phyloP scores from a whole-genome alignment of 139 green algal genomes.

The Chlamydomonas schloesseri region DNA sequence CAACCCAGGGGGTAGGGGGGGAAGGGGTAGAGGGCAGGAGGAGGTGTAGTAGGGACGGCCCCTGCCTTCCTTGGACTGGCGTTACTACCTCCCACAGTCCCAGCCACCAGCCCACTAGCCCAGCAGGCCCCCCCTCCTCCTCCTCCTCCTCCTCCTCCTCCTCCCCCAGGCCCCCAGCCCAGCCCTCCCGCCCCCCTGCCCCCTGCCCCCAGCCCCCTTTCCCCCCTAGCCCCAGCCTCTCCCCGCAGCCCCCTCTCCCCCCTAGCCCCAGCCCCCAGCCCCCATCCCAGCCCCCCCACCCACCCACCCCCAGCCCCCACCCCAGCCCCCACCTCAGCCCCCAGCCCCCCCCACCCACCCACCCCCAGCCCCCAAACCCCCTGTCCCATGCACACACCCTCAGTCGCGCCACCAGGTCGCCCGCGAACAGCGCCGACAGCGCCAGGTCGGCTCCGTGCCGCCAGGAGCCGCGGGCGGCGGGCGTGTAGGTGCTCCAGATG shows the following conservation, averaged over 20 bases:
- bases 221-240: too few relatives aligned
- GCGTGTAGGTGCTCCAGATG: conserved; percentile 80
- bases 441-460: conserved; percentile 69
- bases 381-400: background rate
- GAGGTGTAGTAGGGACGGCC: too few relatives aligned
- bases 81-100: too few relatives aligned
- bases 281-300: background rate
- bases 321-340: too few relatives aligned
- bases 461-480: conserved; percentile 53
- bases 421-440: conserved; percentile 74
- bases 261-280: background rate
- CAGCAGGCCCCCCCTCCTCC: too few relatives aligned
- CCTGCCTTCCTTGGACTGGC: too few relatives aligned
- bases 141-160: too few relatives aligned
- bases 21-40: too few relatives aligned
- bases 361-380: too few relatives aligned
- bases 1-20: too few relatives aligned
- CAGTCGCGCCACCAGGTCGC: conserved; percentile 70
- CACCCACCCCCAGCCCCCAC: background rate
- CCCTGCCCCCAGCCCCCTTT: conserved; percentile 2
- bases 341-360: background rate
- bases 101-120: too few relatives aligned
- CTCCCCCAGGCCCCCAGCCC: background rate
- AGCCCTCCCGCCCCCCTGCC: conserved; percentile 64
- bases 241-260: background rate